Evolutionary conservation across 768 basidiomycete species (phyloP), one percentile per base, ranked within the genome.

Genomic region (Ephemerocybe angulata): DNA sequence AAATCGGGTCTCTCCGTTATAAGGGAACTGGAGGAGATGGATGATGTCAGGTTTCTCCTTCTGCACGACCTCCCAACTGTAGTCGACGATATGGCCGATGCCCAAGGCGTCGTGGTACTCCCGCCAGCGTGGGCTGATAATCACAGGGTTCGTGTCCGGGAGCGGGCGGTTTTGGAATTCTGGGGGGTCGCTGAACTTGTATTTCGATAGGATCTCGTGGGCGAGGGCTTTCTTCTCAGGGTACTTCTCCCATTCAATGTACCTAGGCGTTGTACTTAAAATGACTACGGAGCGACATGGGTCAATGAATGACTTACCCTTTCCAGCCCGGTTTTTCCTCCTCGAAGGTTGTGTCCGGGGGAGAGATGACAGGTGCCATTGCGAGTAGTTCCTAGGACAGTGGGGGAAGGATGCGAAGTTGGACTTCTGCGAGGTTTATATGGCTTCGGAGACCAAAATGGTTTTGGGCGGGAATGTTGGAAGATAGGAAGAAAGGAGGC

Each of bases 1-100:
- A 12, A 73, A 67, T 19, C 66, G 71, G 7, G 80, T 81, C 60
- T 82, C 81, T 29, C 80, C 80, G 59, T 82, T 82, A 61, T 80
- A 81, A 7, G 81, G 81, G 61, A 82, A 83, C 61, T 81, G 76
- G 22, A 81, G 67, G 21, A 83, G 64, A 57, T 81, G 78, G 28
- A 81, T 70, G 53, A 81, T 66, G 56, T 77, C 74, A 11, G 72
- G 70, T 61, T 83, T 83, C 65, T 82, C 80, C 59, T 72, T 71
- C 56, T 75, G 75, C 28, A 81, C 77, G 2, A 72, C 70, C 52
- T 78, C 70, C 81, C 81, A 83, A 66, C 78, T 80, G 56, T 72
- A 68, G 57, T 80, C 74, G 48, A 81, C 74, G 54, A 80, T 73
- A 40, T 63, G 64, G 60, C 66, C 62, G 35, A 79, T 69, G 13